phyloP scores from a whole-genome alignment of 129 eudicot genomes.

The Chrysanthemum lavandulifolium region DNA sequence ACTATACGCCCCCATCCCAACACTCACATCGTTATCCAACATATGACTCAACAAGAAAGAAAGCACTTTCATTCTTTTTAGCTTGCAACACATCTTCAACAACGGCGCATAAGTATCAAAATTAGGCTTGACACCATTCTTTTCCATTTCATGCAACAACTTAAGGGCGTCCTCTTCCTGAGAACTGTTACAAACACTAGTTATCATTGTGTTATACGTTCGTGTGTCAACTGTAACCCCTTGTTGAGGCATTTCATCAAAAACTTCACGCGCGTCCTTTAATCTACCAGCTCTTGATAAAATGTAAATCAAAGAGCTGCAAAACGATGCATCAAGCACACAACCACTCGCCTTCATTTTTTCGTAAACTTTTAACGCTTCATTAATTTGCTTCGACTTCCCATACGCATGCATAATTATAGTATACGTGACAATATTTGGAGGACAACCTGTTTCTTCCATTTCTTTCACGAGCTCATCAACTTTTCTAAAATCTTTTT shows the following conservation, averaged over 20 bases:
- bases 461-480: conserved; percentile 56
- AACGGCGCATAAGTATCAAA: conserved; percentile 58
- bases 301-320: conserved; percentile 42
- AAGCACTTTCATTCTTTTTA: conserved; percentile 82
- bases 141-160: conserved; percentile 73
- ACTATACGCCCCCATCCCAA: conserved; percentile 57
- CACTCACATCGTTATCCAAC: conserved; percentile 61
- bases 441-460: conserved; percentile 58
- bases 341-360: conserved; percentile 49
- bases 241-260: conserved; percentile 67
- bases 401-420: conserved; percentile 68
- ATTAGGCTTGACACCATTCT: conserved; percentile 43
- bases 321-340: conserved; percentile 54
- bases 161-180: conserved; percentile 74
- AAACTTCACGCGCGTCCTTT: conserved; percentile 65
- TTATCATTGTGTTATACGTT: conserved; percentile 63
- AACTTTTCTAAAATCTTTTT: conserved; percentile 75
- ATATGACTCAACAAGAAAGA: conserved; percentile 70
- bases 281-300: conserved; percentile 59
- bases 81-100: conserved; percentile 71
- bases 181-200: conserved; percentile 36
- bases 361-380: conserved; percentile 62
- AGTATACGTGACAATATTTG: conserved; percentile 66
- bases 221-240: conserved; percentile 46
- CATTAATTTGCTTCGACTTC: conserved; percentile 57